These are phyloP conservation scores for Salix arbutifolia DNA, from an alignment of 345 rosid species.

Conservation along the genomic window DNA sequence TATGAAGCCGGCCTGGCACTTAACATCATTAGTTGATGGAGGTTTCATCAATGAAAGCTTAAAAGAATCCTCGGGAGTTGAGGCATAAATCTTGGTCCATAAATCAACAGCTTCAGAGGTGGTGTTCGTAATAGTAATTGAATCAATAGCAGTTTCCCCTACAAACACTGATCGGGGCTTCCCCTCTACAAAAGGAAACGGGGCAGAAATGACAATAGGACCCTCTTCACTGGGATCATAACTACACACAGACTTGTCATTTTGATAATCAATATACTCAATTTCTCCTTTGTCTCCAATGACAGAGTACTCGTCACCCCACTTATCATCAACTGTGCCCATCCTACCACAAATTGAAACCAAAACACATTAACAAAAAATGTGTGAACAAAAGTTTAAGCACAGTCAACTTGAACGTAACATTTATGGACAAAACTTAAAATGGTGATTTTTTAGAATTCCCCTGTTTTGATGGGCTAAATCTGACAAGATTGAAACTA, in stretches of 20 bases:
- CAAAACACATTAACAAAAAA: neutral
- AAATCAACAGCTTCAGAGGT: constrained; percentile 23
- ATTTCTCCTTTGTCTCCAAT: constrained; percentile 77
- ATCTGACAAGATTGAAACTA: too few relatives aligned
- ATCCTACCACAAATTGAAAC: constrained; percentile 18
- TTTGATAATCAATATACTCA: constrained; percentile 62
- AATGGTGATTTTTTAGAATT: too few relatives aligned
- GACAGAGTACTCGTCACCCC: constrained; percentile 63
- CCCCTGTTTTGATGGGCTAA: too few relatives aligned
- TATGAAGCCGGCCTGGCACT: constrained; percentile 32
- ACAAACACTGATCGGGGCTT: constrained; percentile 56
- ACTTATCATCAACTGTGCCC: constrained; percentile 42
- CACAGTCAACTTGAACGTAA: too few relatives aligned
- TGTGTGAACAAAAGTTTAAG: neutral
- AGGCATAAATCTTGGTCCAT: constrained; percentile 23
- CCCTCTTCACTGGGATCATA: constrained; percentile 51
- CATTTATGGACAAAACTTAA: too few relatives aligned
- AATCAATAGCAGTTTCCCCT: constrained; percentile 55
- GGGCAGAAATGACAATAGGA: constrained; percentile 56
- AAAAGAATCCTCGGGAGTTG: constrained; percentile 33
- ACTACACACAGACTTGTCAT: constrained; percentile 45
- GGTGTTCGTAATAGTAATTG: constrained; percentile 24
- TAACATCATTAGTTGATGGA: constrained; percentile 28
- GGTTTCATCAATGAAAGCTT: constrained; percentile 70
- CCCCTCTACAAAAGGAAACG: constrained; percentile 58